Base-by-base conservation (phyloP, 1,284 basidiomycete species). In the Trametes sp. region DNA sequence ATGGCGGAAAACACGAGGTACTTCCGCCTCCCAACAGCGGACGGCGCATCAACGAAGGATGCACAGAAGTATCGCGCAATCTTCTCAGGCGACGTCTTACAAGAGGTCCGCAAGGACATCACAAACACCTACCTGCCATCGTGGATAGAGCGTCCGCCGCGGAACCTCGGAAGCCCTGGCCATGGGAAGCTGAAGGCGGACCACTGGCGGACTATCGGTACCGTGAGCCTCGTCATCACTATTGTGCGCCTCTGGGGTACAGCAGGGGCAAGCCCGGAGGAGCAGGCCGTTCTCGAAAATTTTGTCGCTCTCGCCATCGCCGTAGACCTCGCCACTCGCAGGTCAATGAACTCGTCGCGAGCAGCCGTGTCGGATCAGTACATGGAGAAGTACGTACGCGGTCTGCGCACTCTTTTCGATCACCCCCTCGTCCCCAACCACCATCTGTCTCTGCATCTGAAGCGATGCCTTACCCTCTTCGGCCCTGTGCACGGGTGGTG, bases 391-490 rank as follows among this genome's bases (percentile, higher is more conserved):
- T 81, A 81, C 55, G 63, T 81, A 4, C 45, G 23, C 1, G 67
- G 64, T 0, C 49, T 81, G 0, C 33, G 62, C 9, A 60, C 66
- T 0, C 61, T 82, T 0, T 81, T 73, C 8, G 68, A 62, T 6
- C 65, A 70, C 4, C 35, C 53, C 0, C 67, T 81, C 23, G 66
- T 68, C 1, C 76, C 79, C 9, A 77, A 80, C 54, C 79, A 81
- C 23, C 80, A 82, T 62, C 63, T 78, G 7, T 61, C 76, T 10
- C 64, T 80, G 4, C 79, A 81, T 58, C 73, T 76, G 54, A 63
- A 65, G 0, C 54, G 61, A 0, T 67, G 71, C 23, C 60, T 80
- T 2, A 33, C 57, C 4, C 38, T 66, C 1, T 79, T 76, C 64
- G 78, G 80, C 1, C 78, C 79, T 2, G 70, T 70, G 2, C 75